A percentile compares a stretch with the other conserved stretches of the same genome.
These are phyloP conservation scores for Magnusiomyces ingens DNA, from an alignment of 1,139 yeast species.

Conservation along the genomic window DNA sequence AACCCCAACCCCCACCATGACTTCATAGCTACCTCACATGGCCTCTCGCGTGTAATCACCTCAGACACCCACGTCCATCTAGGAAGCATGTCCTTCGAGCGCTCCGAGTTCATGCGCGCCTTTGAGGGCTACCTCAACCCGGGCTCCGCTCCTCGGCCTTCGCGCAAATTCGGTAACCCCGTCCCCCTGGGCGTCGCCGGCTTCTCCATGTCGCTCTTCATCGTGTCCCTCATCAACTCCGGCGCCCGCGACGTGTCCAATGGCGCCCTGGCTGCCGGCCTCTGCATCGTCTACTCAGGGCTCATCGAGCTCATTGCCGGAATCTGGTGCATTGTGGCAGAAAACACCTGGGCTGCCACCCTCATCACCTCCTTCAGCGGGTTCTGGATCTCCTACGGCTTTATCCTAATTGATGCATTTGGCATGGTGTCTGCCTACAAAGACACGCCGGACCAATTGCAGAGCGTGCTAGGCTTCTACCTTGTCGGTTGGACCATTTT, in stretches of 20 bases:
- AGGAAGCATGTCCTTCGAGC: conserved; percentile 64
- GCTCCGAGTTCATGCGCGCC: conserved; percentile 55
- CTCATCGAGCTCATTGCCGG: conserved; percentile 64
- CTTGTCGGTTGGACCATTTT: conserved; percentile 75
- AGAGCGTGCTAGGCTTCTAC: conserved; percentile 64
- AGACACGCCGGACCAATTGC: conserved; percentile 33
- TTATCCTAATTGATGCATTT: conserved; percentile 64
- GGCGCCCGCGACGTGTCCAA: conserved; percentile 51
- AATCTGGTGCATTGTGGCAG: conserved; percentile 57
- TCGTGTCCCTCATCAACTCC: conserved; percentile 58
- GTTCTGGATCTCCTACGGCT: conserved; percentile 78
- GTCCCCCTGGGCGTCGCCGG: conserved; percentile 82
- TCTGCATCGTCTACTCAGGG: conserved; percentile 78
- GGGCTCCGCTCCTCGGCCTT: conserved; percentile 59
- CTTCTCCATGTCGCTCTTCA: conserved; percentile 80
- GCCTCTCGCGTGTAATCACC: not conserved
- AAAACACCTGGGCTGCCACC: conserved; percentile 81
- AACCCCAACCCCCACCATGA: conserved; percentile 4
- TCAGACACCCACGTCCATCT: conserved; percentile 46
- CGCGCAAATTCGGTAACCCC: conserved; percentile 75
- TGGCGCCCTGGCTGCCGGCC: conserved; percentile 53
- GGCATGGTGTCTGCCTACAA: conserved; percentile 57
- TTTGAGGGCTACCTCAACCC: conserved; percentile 69
- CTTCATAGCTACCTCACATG: not conserved
- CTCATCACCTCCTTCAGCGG: conserved; percentile 78